Conservation (phyloP, 805 yeast genomes). For the Saccharomyces jurei region DNA sequence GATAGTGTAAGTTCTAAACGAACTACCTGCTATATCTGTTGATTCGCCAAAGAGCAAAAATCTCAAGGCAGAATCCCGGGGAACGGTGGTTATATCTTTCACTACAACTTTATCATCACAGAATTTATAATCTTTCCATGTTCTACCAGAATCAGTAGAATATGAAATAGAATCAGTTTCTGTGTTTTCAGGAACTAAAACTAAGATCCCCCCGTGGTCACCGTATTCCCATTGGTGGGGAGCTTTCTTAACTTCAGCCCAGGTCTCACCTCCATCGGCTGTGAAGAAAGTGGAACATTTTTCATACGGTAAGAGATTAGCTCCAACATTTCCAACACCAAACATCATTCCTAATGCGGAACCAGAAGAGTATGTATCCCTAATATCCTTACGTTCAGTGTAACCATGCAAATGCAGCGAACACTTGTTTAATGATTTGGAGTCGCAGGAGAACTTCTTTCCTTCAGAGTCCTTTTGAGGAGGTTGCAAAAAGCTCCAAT, state of each 20-base stretch:
- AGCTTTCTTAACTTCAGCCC: conserved; percentile 74
- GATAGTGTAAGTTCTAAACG: conserved; percentile 42
- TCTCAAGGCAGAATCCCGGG: conserved; percentile 79
- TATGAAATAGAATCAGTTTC: conserved; percentile 52
- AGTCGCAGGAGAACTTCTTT: conserved; percentile 45
- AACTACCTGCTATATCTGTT: conserved; percentile 37
- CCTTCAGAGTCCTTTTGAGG: conserved; percentile 61
- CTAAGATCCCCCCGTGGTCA: conserved; percentile 84
- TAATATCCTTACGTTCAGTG: conserved; percentile 74
- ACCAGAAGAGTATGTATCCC: conserved; percentile 81
- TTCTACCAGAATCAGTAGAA: conserved; percentile 71
- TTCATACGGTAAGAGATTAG: conserved; percentile 37
- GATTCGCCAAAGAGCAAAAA: conserved; percentile 56
- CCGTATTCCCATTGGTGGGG: conserved; percentile 91
- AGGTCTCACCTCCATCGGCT: conserved; percentile 83
- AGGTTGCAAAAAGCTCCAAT: conserved; percentile 67
- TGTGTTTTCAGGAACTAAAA: conserved; percentile 53
- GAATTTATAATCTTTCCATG: conserved; percentile 66
- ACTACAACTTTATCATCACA: conserved; percentile 47
- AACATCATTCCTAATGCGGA: conserved; percentile 84
- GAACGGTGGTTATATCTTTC: conserved; percentile 78
- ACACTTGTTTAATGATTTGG: conserved; percentile 49
- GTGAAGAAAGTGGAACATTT: conserved; percentile 69
- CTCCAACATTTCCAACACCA: conserved; percentile 93
- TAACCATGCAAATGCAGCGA: conserved; percentile 82